These are phyloP conservation scores for Orychophragmus violaceus DNA, from an alignment of 345 rosid genomes.

Conservation along the genomic window DNA sequence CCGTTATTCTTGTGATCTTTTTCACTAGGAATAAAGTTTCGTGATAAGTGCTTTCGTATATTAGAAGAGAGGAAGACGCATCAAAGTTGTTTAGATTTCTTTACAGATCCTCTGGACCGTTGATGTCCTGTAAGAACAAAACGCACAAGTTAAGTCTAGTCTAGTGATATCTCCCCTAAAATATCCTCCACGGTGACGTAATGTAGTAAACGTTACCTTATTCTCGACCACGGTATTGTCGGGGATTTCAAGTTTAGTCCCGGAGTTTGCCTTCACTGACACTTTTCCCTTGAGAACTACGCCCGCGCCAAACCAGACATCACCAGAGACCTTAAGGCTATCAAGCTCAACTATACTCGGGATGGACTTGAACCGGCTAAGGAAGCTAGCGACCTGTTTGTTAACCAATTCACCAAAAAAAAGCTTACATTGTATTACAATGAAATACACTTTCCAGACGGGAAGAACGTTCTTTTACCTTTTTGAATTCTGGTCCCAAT, in stretches of 20 bases:
- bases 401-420: background rate
- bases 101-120: slow-evolving; percentile 62
- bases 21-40: background rate
- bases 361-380: slow-evolving; percentile 78
- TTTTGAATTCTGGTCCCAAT: slow-evolving; percentile 86
- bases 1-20: slow-evolving; percentile 10
- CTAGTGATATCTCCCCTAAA: background rate
- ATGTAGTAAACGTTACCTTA: slow-evolving; percentile 43
- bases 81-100: background rate
- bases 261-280: slow-evolving; percentile 55
- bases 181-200: background rate
- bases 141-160: background rate
- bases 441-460: background rate
- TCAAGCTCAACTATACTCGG: slow-evolving; percentile 89
- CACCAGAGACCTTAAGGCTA: slow-evolving; percentile 83
- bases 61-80: background rate
- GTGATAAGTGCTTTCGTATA: background rate
- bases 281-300: slow-evolving; percentile 74
- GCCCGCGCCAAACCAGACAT: slow-evolving; percentile 69
- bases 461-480: slow-evolving; percentile 34
- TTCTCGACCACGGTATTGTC: slow-evolving; percentile 53
- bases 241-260: slow-evolving; percentile 68
- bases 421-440: background rate
- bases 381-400: slow-evolving; percentile 72
- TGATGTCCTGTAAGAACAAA: slow-evolving; percentile 48